Percentiles rank a stretch among this genome's conserved stretches.
phyloP scores from a whole-genome alignment of 2,329 filamentous ascomycete species.

The Monosporascus sp. region DNA sequence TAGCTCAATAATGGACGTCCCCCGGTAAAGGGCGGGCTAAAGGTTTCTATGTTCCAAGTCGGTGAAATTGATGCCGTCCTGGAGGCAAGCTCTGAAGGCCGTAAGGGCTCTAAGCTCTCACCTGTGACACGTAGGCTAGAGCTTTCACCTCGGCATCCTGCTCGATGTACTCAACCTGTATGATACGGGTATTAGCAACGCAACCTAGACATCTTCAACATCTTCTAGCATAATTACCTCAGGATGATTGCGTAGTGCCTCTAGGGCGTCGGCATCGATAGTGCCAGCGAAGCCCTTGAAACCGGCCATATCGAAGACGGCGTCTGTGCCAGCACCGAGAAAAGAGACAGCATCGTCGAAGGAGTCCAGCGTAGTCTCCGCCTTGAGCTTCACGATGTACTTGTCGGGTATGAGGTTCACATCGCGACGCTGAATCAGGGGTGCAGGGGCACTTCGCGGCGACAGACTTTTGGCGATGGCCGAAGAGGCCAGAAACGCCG shows the following conservation, averaged over 20 bases:
- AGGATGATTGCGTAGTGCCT: conserved; percentile 32
- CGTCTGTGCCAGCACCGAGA: conserved; percentile 26
- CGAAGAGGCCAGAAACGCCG: not conserved
- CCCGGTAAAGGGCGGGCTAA: too few relatives aligned
- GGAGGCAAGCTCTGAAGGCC: too few relatives aligned
- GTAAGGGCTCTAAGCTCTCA: not conserved
- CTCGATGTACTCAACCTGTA: conserved; percentile 29
- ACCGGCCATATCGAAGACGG: conserved; percentile 25
- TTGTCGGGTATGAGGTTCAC: conserved; percentile 15
- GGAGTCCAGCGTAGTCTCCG: conserved; percentile 23
- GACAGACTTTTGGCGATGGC: not conserved
- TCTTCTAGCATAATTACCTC: conserved; percentile 25
- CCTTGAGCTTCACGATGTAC: conserved; percentile 43
- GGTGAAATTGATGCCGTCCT: too few relatives aligned
- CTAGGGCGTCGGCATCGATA: conserved; percentile 37
- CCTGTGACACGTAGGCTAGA: not conserved
- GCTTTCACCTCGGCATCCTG: conserved; percentile 22
- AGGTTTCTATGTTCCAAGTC: too few relatives aligned
- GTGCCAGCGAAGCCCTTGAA: conserved; percentile 39
- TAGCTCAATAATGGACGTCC: too few relatives aligned
- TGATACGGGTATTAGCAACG: conserved; percentile 4
- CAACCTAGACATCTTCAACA: not conserved
- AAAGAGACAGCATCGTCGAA: conserved; percentile 25
- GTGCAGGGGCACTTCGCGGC: not conserved
- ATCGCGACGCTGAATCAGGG: not conserved